Conservation (phyloP, 768 basidiomycete genomes). For the Termitomyces heimii region DNA sequence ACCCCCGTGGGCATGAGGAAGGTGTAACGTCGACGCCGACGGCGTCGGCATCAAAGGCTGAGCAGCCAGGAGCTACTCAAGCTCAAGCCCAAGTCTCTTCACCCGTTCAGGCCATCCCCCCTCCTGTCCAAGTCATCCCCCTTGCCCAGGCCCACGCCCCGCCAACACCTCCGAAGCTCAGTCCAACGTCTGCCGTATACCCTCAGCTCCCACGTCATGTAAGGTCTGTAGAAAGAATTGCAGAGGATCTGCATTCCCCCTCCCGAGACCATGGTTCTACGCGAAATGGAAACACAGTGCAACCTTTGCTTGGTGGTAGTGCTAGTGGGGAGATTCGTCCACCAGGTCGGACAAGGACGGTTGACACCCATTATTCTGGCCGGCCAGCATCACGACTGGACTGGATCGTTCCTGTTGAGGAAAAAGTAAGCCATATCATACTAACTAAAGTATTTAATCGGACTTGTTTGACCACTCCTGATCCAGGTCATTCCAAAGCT, state of each 20-base stretch:
- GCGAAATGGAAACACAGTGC: conserved; percentile 10
- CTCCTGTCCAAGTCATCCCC: not conserved
- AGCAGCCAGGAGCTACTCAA: not conserved
- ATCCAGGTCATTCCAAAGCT: conserved; percentile 16
- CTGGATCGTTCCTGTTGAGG: conserved; percentile 30
- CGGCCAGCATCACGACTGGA: conserved; percentile 26
- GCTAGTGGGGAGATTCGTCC: conserved; percentile 1
- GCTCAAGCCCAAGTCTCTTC: not conserved
- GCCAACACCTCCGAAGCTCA: not conserved
- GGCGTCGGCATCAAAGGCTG: not conserved
- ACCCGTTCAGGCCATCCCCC: not conserved
- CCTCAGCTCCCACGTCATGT: not conserved
- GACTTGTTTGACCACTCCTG: not conserved
- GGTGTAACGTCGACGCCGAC: not conserved
- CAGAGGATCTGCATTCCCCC: not conserved
- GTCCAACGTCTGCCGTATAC: not conserved
- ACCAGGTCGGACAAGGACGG: conserved; percentile 7
- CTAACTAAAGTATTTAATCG: not conserved
- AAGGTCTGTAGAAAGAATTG: conserved; percentile 5
- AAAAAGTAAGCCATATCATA: not conserved
- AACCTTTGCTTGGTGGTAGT: conserved; percentile 11
- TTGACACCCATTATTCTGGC: conserved; percentile 12
- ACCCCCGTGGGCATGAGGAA: conserved; percentile 4
- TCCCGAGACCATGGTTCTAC: not conserved
- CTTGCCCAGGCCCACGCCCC: not conserved